Conservation (phyloP, 2,329 filamentous ascomycete species). For the Falciphora oryzae region DNA sequence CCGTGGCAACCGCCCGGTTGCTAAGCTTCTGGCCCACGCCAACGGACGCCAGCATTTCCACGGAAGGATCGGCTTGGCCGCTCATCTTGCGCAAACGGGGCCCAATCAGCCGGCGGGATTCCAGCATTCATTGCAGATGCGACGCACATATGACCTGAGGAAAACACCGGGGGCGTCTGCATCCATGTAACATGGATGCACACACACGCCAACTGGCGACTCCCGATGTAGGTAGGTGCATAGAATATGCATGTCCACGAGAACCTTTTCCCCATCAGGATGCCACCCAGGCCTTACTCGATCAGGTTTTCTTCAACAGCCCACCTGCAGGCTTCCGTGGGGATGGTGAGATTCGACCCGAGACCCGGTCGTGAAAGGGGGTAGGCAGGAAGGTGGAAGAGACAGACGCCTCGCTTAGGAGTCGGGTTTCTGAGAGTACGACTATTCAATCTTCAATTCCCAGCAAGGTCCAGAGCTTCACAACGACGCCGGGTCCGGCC, state of each 20-base stretch:
- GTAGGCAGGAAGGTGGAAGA: not conserved
- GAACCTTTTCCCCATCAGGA: not conserved
- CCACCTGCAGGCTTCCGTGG: not conserved
- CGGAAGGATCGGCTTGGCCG: not conserved
- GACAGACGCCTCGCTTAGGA: no score
- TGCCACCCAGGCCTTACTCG: not conserved
- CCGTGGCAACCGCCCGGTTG: no score
- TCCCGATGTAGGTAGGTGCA: not conserved
- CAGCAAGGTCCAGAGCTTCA: not conserved
- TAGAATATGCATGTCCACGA: not conserved
- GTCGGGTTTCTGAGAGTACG: no score
- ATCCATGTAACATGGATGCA: no score
- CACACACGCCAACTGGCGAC: not conserved
- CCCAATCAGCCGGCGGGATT: not conserved
- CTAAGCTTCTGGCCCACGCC: not conserved
- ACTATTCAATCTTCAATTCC: not conserved
- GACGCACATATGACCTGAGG: not conserved
- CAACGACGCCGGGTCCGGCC: not conserved
- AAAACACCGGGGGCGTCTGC: not conserved
- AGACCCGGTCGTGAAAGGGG: not conserved
- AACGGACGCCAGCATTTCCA: not conserved
- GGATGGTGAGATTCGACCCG: not conserved
- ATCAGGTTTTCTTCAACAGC: not conserved
- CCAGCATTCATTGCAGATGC: not conserved
- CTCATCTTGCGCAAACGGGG: not conserved